Evolutionary conservation across 371 early-diverging fungal species (phyloP), one percentile per base, ranked within the genome.

Genomic region (Circinella umbellata): DNA sequence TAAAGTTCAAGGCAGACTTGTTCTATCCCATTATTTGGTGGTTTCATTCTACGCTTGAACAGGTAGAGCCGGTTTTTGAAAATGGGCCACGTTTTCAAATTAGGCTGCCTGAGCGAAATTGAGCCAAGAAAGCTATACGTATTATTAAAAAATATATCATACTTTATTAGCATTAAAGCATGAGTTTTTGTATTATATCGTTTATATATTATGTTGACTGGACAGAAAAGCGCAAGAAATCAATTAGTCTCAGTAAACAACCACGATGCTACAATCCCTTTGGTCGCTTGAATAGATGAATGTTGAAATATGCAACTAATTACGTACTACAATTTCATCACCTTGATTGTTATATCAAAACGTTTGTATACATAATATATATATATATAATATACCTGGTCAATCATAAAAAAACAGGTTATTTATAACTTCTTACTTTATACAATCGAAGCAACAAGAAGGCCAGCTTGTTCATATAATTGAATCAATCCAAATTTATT

Each of bases 141-240:
- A 49, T 49, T 15, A 49, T 49, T 49, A 49, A 49, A 49, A 49
- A 49, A 49, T 49, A 49, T 49, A 49, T n/a, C 13, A 15, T n/a
- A 15, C 49, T 9, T 49, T 49, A 49, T 49, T 49, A 15, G 15
- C 49, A 49, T 49, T 49, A 49, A 11, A 49, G 49, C 49, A 49
- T 8, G 49, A 49, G 17, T 49, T 49, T 49, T 49, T n/a, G 49
- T 49, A 49, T 49, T 49, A 49, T 49, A 49, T 49, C n/a, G 15
- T n/a, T 49, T 49, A 49, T 49, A 49, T n/a, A 49, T 11, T 49
- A 49, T 49, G 49, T 49, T 49, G 49, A 49, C 49, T 49, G 49
- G 49, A 49, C 15, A n/a, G 49, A 49, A 15, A 49, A 49, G 49
- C 49, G 15, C 49, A 49, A 49, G 49, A 49, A 49, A 49, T 49